Conservation (phyloP, 2,329 filamentous ascomycete genomes). For the Diplodia corticola region DNA sequence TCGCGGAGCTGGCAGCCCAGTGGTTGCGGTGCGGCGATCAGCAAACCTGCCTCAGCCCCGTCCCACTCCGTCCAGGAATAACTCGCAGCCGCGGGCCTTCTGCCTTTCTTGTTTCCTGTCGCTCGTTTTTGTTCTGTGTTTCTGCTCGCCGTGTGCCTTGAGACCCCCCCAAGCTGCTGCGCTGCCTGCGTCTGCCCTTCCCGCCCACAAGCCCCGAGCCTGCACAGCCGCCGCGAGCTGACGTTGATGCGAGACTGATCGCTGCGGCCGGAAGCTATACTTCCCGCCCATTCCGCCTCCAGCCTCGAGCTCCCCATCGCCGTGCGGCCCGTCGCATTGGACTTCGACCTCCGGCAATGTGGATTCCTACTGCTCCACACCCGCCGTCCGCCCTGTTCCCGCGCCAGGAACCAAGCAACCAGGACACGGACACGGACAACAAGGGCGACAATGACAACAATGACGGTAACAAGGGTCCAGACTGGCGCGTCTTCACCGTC, state of each 20-base stretch:
- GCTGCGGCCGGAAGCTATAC: slow-evolving; percentile 15
- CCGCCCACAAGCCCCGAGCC: background rate
- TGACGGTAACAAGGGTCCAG: slow-evolving; percentile 6
- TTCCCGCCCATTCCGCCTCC: slow-evolving; percentile 22
- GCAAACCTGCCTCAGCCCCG: slow-evolving; percentile 21
- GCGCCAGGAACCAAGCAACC: background rate
- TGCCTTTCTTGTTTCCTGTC: slow-evolving; percentile 12
- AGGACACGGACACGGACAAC: background rate
- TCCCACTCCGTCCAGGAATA: slow-evolving; percentile 20
- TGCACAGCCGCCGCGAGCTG: slow-evolving; percentile 17
- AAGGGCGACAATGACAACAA: background rate
- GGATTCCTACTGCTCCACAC: slow-evolving; percentile 6
- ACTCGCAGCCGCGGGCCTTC: slow-evolving; percentile 10
- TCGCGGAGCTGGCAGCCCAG: background rate
- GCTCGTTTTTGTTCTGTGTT: background rate
- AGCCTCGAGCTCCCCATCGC: slow-evolving; percentile 4
- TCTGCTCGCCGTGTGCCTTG: background rate
- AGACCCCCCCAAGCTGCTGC: background rate
- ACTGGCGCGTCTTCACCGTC: slow-evolving; percentile 20
- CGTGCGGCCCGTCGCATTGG: slow-evolving; percentile 14
- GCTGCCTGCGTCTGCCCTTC: background rate
- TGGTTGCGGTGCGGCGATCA: background rate
- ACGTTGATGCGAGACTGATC: slow-evolving; percentile 23
- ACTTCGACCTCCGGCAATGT: slow-evolving; percentile 1
- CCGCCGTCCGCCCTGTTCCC: background rate